Conservation (phyloP, 345 rosid genomes). For the Aquilaria sinensis region DNA sequence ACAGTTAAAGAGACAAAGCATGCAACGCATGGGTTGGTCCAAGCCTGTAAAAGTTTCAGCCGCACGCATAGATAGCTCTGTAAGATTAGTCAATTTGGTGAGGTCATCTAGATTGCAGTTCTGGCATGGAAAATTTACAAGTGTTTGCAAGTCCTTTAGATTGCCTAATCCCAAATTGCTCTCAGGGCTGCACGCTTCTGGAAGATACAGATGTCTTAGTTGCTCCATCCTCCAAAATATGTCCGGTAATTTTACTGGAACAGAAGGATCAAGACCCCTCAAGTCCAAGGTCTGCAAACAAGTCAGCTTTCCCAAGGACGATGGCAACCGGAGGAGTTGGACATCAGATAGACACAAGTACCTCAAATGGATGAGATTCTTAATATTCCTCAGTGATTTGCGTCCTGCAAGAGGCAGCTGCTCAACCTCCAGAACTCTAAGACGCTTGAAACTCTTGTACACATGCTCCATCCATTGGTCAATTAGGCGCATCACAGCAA, state of each 20-base stretch:
- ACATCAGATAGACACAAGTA: constrained; percentile 15
- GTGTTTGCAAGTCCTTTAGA: constrained; percentile 8
- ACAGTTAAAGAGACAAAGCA: too few species aligned
- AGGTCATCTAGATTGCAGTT: constrained; percentile 9
- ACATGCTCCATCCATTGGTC: constrained; percentile 6
- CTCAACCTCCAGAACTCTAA: constrained; percentile 20
- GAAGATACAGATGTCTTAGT: constrained; percentile 16
- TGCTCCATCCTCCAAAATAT: constrained; percentile 19
- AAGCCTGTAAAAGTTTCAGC: too few species aligned
- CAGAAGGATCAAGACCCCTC: constrained; percentile 6
- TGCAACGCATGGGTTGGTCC: too few species aligned
- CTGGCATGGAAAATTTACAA: constrained; percentile 11
- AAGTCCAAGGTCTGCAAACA: constrained; percentile 16
- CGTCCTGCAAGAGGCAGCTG: constrained; percentile 5
- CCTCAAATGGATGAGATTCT: constrained; percentile 17
- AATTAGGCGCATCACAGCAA: constrained; percentile 9
- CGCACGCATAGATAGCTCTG: too few species aligned
- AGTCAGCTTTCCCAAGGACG: constrained; percentile 5
- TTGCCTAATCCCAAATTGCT: constrained; percentile 11
- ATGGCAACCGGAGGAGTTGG: constrained; percentile 10
- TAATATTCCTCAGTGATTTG: background rate
- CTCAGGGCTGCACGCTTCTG: constrained; percentile 9
- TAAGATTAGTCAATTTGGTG: constrained; percentile 10
- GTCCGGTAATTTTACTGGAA: constrained; percentile 15
- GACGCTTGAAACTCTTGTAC: constrained; percentile 14